Evolutionary conservation across 208 protist genomes (phyloP), one percentile per base, ranked within the genome.

Genomic region (Strigomonas culicis): DNA sequence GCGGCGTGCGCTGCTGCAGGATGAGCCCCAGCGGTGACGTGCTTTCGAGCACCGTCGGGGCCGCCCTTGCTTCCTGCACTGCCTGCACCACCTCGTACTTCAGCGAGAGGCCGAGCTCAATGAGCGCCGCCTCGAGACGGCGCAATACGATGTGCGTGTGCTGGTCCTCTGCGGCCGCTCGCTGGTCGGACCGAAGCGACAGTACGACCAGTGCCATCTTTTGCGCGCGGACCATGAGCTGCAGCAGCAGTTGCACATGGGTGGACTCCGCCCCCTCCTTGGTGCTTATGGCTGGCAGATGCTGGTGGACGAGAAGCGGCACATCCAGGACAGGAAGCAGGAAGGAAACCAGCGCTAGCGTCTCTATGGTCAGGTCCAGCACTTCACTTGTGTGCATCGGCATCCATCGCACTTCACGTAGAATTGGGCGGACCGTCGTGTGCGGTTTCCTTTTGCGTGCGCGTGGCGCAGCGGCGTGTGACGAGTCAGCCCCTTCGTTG

Each of bases 181-280:
- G 15, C 53, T 47, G 10, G 41, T 21, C 25, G 25, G 41, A 32
- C 13, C 30, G 8, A 15, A 86, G 53, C 24, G 70, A 56, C 30
- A 94, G 44, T 1, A 78, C 36, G 1, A 70, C 66, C n/a, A 75
- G 75, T 25, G 83, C 84, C 11, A 85, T 39, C 21, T 78, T 63
- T 57, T 92, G 88, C 27, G 90, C 44, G 46, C 76, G 82, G 24
- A 74, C 72, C 19, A 90, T 67, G 21, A 87, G 60, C 24, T 75
- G 69, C 59, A 89, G 63, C 2, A 92, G 41, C 63, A 44, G 39
- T 15, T 44, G 39, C 39, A 17, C 39, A 17, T 44, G 3, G 8
- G 39, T 44, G 39, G 39, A n/a, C 39, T 4, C 39, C 11, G 11
- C 39, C 15, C 39, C 39, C 11, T 44, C 39, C 19, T 17, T 6